Evolutionary conservation across 805 yeast genomes (phyloP).

Genomic region (Myxozyma neotropica): DNA sequence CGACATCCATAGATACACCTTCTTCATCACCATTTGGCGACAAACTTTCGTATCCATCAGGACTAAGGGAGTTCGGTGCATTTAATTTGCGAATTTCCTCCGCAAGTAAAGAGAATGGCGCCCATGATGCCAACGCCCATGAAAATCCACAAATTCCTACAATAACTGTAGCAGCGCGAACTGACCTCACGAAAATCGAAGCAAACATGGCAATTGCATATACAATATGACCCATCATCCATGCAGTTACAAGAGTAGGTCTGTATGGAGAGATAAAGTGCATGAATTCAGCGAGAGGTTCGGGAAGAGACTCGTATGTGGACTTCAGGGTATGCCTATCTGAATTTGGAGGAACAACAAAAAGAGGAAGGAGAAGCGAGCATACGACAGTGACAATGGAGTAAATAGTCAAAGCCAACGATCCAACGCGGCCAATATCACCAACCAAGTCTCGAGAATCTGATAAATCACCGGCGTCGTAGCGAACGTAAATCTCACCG

Average conservation of each 20-base stretch:
- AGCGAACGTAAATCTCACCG: slow-evolving; percentile 56
- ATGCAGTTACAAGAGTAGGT: slow-evolving; percentile 32
- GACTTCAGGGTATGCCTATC: slow-evolving; percentile 16
- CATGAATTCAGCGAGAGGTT: slow-evolving; percentile 19
- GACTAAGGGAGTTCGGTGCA: background rate
- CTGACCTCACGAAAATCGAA: slow-evolving; percentile 29
- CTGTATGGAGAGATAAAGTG: slow-evolving; percentile 25
- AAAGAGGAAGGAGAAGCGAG: slow-evolving; percentile 26
- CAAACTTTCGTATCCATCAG: slow-evolving; percentile 10
- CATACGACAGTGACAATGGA: slow-evolving; percentile 30
- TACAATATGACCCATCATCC: slow-evolving; percentile 27
- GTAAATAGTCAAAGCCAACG: slow-evolving; percentile 29
- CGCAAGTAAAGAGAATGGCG: slow-evolving; percentile 32
- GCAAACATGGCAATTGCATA: slow-evolving; percentile 32
- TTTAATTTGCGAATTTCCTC: slow-evolving; percentile 30
- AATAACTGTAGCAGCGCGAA: slow-evolving; percentile 26
- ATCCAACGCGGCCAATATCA: slow-evolving; percentile 33
- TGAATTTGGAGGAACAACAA: slow-evolving; percentile 30
- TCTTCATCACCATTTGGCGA: slow-evolving; percentile 3
- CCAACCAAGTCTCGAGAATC: slow-evolving; percentile 32
- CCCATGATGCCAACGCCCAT: slow-evolving; percentile 35
- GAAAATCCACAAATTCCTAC: slow-evolving; percentile 33
- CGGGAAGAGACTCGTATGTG: slow-evolving; percentile 21
- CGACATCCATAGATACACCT: slow-evolving; percentile 6
- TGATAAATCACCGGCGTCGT: slow-evolving; percentile 25